Conservation (phyloP, 495 filamentous ascomycete species). For the Penicillium daleae region DNA sequence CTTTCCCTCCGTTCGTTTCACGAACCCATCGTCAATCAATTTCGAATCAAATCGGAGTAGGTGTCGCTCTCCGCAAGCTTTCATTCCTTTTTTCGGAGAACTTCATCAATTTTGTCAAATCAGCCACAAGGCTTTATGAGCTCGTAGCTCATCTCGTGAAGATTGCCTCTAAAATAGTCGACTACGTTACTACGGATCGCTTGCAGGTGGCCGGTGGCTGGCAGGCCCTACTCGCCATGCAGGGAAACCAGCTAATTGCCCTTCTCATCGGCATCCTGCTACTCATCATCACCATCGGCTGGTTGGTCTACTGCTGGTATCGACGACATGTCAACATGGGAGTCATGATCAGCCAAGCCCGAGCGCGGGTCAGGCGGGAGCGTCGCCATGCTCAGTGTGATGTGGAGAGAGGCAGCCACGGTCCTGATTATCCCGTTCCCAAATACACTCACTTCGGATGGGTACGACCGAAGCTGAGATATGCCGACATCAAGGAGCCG, state of each 20-base stretch:
- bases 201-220: not conserved
- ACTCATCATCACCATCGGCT: conserved; percentile 6
- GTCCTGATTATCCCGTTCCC: not conserved
- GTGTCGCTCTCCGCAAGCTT: not conserved
- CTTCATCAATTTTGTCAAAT: not conserved
- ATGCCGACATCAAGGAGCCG: not conserved
- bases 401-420: conserved; percentile 1
- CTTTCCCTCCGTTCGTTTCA: not conserved
- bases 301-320: conserved; percentile 13
- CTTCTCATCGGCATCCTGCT: conserved; percentile 17
- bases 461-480: not conserved
- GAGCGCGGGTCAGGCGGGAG: not conserved
- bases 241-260: conserved; percentile 18
- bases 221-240: conserved; percentile 6
- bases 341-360: not conserved
- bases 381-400: not conserved
- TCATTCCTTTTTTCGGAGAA: not conserved
- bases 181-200: not conserved
- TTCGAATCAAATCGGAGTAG: not conserved
- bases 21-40: not conserved
- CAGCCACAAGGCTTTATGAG: not conserved
- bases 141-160: not conserved
- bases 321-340: conserved; percentile 5
- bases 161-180: not conserved
- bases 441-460: not conserved